Evolutionary conservation across 1,284 basidiomycete species (phyloP).

Genomic region (Cryptococcus maquisensis): DNA sequence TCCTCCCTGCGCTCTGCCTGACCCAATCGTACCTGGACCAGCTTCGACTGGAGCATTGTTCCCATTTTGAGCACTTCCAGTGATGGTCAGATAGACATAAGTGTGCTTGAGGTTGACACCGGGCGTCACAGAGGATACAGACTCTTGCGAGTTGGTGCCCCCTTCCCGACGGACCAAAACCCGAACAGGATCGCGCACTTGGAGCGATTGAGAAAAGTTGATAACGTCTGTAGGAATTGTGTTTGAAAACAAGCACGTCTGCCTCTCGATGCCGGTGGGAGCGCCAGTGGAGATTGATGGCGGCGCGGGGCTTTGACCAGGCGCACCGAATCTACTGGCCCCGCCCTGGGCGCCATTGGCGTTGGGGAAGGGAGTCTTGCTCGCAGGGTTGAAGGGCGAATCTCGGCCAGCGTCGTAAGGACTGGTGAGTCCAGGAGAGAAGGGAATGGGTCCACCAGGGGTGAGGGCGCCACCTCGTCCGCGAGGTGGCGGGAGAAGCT

Average conservation of each 20-base stretch:
- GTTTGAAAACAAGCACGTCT: conserved; percentile 86
- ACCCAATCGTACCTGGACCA: conserved; percentile 84
- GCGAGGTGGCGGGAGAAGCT: conserved; percentile 78
- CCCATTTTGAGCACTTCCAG: conserved; percentile 69
- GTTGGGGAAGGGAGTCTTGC: conserved; percentile 53
- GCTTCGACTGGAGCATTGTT: conserved; percentile 51
- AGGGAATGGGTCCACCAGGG: conserved; percentile 25
- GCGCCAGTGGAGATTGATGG: conserved; percentile 2
- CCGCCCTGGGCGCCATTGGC: conserved; percentile 31
- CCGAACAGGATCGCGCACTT: conserved; percentile 88
- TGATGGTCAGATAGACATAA: conserved; percentile 87
- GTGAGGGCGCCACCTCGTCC: conserved; percentile 21
- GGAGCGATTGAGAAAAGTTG: conserved; percentile 53
- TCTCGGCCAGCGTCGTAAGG: conserved; percentile 46
- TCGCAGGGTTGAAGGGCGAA: conserved; percentile 55
- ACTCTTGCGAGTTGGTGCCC: conserved; percentile 53
- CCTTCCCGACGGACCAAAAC: conserved; percentile 95
- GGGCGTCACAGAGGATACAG: conserved; percentile 44
- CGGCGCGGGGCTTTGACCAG: conserved; percentile 12
- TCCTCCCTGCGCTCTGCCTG: conserved; percentile 56
- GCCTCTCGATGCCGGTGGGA: conserved; percentile 60
- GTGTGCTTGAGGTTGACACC: conserved; percentile 79
- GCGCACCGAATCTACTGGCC: conserved; percentile 23
- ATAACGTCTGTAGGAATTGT: conserved; percentile 55
- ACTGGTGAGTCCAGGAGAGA: conserved; percentile 42